phyloP scores from a whole-genome alignment of 345 rosid genomes.

The Salix arbutifolia region DNA sequence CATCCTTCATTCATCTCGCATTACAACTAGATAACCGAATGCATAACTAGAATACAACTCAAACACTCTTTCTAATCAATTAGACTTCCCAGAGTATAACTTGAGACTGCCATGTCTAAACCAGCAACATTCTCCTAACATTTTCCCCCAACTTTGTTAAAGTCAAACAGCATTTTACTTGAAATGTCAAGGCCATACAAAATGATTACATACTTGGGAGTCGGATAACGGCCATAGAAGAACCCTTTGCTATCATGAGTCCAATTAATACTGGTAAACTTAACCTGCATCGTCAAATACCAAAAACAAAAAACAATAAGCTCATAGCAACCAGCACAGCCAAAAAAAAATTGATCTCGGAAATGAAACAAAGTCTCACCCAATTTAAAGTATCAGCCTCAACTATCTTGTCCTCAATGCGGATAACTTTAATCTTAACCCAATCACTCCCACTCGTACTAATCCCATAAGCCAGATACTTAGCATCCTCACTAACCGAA shows the following conservation, averaged over 20 bases:
- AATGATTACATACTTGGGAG: slow-evolving; percentile 55
- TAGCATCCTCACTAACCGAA: slow-evolving; percentile 67
- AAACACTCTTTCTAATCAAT: not conserved
- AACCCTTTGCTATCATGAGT: slow-evolving; percentile 85
- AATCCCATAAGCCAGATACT: slow-evolving; percentile 72
- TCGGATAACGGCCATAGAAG: slow-evolving; percentile 87
- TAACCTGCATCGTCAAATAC: slow-evolving; percentile 42
- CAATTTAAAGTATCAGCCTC: slow-evolving; percentile 72
- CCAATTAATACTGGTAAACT: slow-evolving; percentile 78
- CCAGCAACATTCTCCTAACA: not conserved
- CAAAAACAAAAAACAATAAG: not conserved
- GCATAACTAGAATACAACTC: not conserved
- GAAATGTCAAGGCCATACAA: not conserved
- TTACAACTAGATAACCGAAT: too few relatives aligned
- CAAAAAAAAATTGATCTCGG: not conserved
- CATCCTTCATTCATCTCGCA: not conserved
- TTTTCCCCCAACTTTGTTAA: not conserved
- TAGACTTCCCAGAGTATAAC: not conserved
- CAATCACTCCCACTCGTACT: slow-evolving; percentile 94
- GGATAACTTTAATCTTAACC: slow-evolving; percentile 76
- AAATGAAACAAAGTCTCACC: slow-evolving; percentile 42
- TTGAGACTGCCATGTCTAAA: not conserved
- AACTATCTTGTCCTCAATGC: slow-evolving; percentile 50
- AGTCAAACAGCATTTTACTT: not conserved
- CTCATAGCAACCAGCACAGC: not conserved